Evolutionary conservation across 768 basidiomycete genomes (phyloP).

Genomic region (Tricholoma hemisulphureum): DNA sequence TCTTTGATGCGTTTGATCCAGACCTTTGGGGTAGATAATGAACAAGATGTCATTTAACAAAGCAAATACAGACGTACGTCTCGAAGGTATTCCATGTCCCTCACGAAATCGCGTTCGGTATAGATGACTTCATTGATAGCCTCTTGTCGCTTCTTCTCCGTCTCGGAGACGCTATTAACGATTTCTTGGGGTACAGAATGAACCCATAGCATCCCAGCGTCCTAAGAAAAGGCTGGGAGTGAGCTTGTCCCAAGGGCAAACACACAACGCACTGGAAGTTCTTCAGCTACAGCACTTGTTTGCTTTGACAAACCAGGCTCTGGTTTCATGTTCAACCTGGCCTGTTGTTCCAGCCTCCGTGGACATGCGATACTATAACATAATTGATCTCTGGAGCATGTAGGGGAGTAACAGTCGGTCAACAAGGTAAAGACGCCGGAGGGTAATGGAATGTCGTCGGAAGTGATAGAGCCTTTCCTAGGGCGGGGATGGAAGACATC

Average conservation of each 20-base stretch:
- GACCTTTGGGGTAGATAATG: conserved; percentile 44
- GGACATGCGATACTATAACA: conserved; percentile 99
- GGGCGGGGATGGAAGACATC: conserved; percentile 29
- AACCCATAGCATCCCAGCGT: conserved; percentile 84
- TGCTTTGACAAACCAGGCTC: conserved; percentile 86
- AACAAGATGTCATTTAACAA: conserved; percentile 4
- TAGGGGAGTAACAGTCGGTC: conserved; percentile 97
- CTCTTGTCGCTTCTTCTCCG: conserved; percentile 94
- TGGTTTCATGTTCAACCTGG: conserved; percentile 90
- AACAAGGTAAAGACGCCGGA: conserved; percentile 94
- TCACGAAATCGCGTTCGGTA: conserved; percentile 96
- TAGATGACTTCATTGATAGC: conserved; percentile 95
- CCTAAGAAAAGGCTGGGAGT: conserved; percentile 21
- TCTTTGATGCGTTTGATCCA: conserved; percentile 90
- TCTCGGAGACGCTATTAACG: conserved; percentile 86
- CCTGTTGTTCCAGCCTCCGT: conserved; percentile 89
- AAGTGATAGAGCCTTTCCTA: conserved; percentile 41
- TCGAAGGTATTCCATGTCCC: conserved; percentile 96
- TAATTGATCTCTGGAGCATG: conserved; percentile 89
- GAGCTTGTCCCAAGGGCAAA: neutral
- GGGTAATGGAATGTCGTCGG: conserved; percentile 73
- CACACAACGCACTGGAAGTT: neutral
- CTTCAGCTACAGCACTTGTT: conserved; percentile 57
- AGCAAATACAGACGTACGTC: conserved; percentile 57
- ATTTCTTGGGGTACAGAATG: conserved; percentile 96